Base-by-base conservation (phyloP, 768 basidiomycete genomes). In the Cubamyces lactineus region DNA sequence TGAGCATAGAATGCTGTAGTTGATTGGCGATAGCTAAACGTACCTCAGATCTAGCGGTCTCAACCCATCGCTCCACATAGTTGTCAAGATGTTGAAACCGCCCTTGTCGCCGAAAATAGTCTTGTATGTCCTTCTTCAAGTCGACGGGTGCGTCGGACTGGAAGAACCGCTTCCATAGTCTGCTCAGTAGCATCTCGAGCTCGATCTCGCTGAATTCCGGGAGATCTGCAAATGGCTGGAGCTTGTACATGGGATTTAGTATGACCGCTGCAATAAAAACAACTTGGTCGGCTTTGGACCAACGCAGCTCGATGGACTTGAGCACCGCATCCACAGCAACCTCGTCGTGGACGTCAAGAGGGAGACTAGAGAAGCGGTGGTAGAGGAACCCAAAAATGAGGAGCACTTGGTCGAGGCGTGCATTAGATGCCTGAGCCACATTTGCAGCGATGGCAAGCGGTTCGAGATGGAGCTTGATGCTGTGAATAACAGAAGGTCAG, bases 361-460 rank as follows among this genome's bases (percentile, higher is more conserved):
- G 17, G 13, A 23, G 24, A 16, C 6, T 42, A 42, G 57, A 40
- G 17, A 51, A 51, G 49, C 49, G 9, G 53, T 53, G 60, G 50
- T 67, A 66, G 13, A 79, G 71, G 52, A 71, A 69, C 11, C 65
- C 75, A 57, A 77, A 70, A 11, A 68, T 75, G 5, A 75, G 55
- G 3, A 77, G 64, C 19, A 78, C 73, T 50, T 73, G 67, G 65
- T 78, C 72, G 11, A 78, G 72, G 0, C 69, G 71, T 5, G 67
- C 69, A 50, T 66, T 51, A n/a, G 67, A 21, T 5, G 68, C 64
- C 59, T 78, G 77, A 3, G 71, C 68, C 34, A 76, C 64, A 63
- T 77, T 76, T 5, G 76, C 70, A 19, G 78, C 75, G 53, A 77
- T 70, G 7, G 75, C 75, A 38, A 80, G 75, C 16, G 75, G 79